phyloP scores from a whole-genome alignment of 306 rosid species.

The Castanopsis chinensis region DNA sequence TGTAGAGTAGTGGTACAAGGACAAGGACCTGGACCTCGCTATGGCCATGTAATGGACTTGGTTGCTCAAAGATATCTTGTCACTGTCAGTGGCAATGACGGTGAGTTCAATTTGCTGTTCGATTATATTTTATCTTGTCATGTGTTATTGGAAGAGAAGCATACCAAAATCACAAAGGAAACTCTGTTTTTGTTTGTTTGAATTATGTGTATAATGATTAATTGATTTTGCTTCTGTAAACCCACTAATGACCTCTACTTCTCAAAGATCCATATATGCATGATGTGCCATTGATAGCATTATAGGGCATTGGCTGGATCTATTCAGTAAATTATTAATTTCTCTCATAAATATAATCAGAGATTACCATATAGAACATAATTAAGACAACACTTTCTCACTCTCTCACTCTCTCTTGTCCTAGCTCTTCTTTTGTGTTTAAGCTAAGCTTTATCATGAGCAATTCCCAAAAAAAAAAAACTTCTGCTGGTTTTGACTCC shows the following conservation, averaged over 20 bases:
- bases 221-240: not conserved
- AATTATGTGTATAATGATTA: not conserved
- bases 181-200: not conserved
- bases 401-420: not conserved
- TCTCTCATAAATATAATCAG: not conserved
- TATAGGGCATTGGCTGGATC: not conserved
- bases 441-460: not conserved
- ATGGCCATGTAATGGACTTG: constrained; percentile 98
- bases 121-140: not conserved
- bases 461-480: not conserved
- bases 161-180: not conserved
- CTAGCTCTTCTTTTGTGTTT: not conserved
- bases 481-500: not conserved
- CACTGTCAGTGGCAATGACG: constrained; percentile 91
- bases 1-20: constrained; percentile 96
- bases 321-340: not conserved
- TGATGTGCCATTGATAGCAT: not conserved
- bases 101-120: constrained; percentile 47
- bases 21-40: constrained; percentile 98
- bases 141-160: not conserved
- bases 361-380: not conserved
- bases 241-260: not conserved
- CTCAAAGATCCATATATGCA: not conserved
- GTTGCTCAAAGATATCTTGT: constrained; percentile 99
- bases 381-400: not conserved